Base-by-base conservation (phyloP, 495 filamentous ascomycete genomes). In the Talaromyces liani region DNA sequence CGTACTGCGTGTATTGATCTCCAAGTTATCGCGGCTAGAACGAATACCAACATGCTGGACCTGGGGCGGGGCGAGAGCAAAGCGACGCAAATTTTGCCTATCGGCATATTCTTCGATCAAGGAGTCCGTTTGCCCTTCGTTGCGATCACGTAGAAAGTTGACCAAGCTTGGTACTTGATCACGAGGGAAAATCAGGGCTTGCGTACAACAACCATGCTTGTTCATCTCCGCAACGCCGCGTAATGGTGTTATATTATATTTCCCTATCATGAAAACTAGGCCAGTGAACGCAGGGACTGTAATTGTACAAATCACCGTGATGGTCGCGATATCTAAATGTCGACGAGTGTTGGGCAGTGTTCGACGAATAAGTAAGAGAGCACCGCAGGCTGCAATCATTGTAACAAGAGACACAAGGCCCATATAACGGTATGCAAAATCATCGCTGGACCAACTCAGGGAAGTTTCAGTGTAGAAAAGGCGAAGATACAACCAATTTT, bases 391-490 rank as follows among this genome's bases (percentile, higher is more conserved):
- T 61, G 62, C 60, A 63, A 51, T 10, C 64, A 70, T 63, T 62
- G 72, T 66, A 8, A 69, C 59, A 12, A 71, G 18, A 27, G 77
- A 76, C 27, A 75, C 71, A 16, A 78, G 59, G n/a, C 71, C 67
- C 58, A 79, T 72, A 60, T 79, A 72, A 7, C 74, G 66, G 58
- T 75, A 79, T 58, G 64, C 66, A 53, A 74, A 75, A 29, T 78
- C 78, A 22, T 70, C 60, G 1, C 69, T 66, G 20, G 65, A 68
- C 79, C 79, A 81, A 16, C 69, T 65, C 4, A 76, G 67, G 7
- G 72, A 70, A 33, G 74, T 75, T 64, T 83, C 78, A 6, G 77
- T 79, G 65, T 78, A 79, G 65, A 83, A 83, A 4, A 83, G 70
- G 7, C 79, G 77, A 27, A 83, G 65, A 51, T 83, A 83, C 9